Evolutionary conservation across 345 rosid species (phyloP), one percentile per base, ranked within the genome.

Genomic region (Eucalyptus urophylla): DNA sequence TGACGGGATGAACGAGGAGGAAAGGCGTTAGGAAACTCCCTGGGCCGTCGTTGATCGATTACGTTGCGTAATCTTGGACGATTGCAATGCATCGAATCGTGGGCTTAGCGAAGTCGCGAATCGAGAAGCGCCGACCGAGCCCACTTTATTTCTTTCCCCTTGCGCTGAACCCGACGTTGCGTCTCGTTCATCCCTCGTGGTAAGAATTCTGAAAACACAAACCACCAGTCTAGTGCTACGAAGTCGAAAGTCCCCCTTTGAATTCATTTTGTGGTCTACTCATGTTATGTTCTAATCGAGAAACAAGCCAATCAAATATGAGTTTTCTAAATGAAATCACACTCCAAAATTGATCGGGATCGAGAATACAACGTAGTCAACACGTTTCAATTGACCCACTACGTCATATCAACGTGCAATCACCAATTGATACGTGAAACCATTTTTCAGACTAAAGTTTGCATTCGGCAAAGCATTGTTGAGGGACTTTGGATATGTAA

Each of bases 341-440:
- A 14, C 80, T 4, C 11, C 37, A 14, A n/a, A 65, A 65, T 65
- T 65, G 76, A 65, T n/a, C 21, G 6, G 11, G 37, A 14, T 14
- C 0, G 3, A 65, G 11, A 65, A 14, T 65, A 14, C 33, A 7
- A 14, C 3, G 1, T 14, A n/a, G 11, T 65, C 33, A n/a, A 29
- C 72, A n/a, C 1, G 6, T 6, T 60, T 25, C 16, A 0, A 60
- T 60, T 11, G 67, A 1, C 37, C n/a, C 10, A 4, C 0, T 29
- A 65, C 17, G 3, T 65, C 37, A 6, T 29, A 14, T 2, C 19
- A 0, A 6, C 0, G 14, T n/a, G 76, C 8, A 1, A 65, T 65
- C 10, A 33, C 37, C 8, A 33, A 69, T 69, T 31, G 12, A 33
- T 69, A 16, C 13, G 1, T 9, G 13, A 69, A 69, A 33, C 43